phyloP scores from a whole-genome alignment of 2,329 filamentous ascomycete species.

The Bertia moriformis region DNA sequence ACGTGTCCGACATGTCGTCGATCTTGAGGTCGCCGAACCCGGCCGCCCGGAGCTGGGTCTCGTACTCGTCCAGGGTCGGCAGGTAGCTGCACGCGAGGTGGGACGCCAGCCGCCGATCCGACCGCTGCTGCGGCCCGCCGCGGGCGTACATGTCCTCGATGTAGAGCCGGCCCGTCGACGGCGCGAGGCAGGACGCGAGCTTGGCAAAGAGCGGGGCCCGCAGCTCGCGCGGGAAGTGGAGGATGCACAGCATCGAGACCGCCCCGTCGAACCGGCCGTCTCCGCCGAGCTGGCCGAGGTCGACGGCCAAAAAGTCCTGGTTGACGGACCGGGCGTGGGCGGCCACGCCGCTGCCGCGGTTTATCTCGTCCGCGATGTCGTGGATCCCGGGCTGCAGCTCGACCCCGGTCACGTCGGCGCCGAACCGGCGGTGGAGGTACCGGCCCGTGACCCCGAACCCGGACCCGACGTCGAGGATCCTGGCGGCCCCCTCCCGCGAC shows the following conservation, averaged over 20 bases:
- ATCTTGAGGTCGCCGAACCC: constrained; percentile 6
- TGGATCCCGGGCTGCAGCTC: constrained; percentile 9
- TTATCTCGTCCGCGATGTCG: constrained; percentile 7
- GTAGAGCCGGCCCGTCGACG: constrained; percentile 5
- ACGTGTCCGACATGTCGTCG: constrained; percentile 6
- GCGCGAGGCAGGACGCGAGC: constrained; percentile 4
- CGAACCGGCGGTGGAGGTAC: constrained; percentile 6
- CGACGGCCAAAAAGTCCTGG: constrained; percentile 6
- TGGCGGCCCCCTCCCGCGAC: constrained; percentile 3
- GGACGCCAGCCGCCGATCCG: too few species aligned
- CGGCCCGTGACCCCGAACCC: constrained; percentile 9
- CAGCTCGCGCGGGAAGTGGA: constrained; percentile 6
- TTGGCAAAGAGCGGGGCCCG: constrained; percentile 5
- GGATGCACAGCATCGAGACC: constrained; percentile 8
- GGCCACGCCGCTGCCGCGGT: constrained; percentile 3
- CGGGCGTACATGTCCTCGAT: constrained; percentile 9
- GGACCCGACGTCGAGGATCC: constrained; percentile 8
- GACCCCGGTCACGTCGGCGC: constrained; percentile 5
- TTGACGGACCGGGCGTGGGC: constrained; percentile 5
- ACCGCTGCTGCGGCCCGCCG: constrained; percentile 1
- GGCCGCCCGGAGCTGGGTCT: constrained; percentile 5
- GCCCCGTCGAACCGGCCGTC: constrained; percentile 7
- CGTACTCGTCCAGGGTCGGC: constrained; percentile 5
- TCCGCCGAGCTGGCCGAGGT: too few species aligned
- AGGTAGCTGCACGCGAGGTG: constrained; percentile 6